Evolutionary conservation across 805 yeast genomes (phyloP), one percentile per base, ranked within the genome.

Genomic region (Candida hispaniensis): DNA sequence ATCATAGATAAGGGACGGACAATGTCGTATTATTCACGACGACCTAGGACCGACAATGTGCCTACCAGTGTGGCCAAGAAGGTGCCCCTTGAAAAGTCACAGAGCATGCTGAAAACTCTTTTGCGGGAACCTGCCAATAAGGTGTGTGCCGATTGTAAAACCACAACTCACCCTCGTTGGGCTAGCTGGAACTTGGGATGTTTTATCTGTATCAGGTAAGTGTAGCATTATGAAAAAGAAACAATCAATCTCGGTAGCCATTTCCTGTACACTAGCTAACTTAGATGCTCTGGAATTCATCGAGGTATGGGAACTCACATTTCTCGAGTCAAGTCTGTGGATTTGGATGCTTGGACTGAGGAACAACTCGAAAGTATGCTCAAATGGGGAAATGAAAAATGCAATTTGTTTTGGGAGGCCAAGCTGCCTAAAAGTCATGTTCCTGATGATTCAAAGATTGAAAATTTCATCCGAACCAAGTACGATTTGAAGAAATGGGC

Each of bases 181-280:
- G 95, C 97, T 7, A 77, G 93, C 12, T 88, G 96, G 95, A 85
- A 79, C 47, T 57, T 88, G 36, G 98, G 98, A 14, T 73, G 91
- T 39, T 86, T 91, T 50, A 70, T 88, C 25, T 88, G 98, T 57
- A 88, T 88, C 44, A 43, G 64, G 46, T 50, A 26, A 10, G 47
- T 19, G 9, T 12, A 8, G 10, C 18, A 21, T 5, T 17, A 4
- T 14, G 5, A n/a, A n/a, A 12, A 19, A 15, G 13, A n/a, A 14
- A 22, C 8, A 17, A 15, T 25, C 17, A 5, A 5, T 14, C 13
- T 10, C 20, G 8, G 10, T 10, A 5, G 9, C 2, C 4, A 14
- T 11, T 10, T 16, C 18, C n/a, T 16, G 3, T n/a, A 2, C 27
- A 22, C 14, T 17, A 9, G 13, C 34, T 30, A 30, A 30, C 34